Base-by-base conservation (phyloP, 371 early-diverging fungal species). In the Apophysomyces sp. region DNA sequence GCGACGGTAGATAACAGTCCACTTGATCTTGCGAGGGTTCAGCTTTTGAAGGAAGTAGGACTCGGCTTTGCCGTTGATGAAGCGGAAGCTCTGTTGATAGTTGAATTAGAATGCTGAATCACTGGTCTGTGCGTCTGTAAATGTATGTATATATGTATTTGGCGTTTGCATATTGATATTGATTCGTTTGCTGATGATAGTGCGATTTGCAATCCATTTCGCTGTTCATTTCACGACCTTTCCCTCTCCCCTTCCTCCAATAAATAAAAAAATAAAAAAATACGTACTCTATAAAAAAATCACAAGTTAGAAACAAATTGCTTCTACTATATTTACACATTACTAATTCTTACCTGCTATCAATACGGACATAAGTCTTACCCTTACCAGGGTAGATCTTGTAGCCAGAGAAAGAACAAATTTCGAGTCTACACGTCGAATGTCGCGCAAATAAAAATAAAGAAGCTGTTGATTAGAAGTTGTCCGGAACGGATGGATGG, bases 381-480 rank as follows among this genome's bases (percentile, higher is more conserved):
- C 98, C 98, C 85, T 94, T 94, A 74, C 94, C 93, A 63, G 98
- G 98, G 89, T 98, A 96, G 91, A 98, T 97, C 90, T 96, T 97
- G 88, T 91, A 91, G 69, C 97, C 96, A 65, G 96, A 95, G 85
- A 97, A 97, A 73, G 92, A 88, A 89, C 97, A 97, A 76, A 89
- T 83, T 83, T 94, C 93, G 71, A 91, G 85, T 86, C 92, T 93
- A 58, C 41, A 21, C 16, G 18, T 15, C 30, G 2, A 49, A 44
- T 44, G 49, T 7, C 49, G 24, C n/a, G 49, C 21, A 44, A 44
- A 44, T 9, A 6, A 21, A 7, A 44, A 44, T 18, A 0, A 18
- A 21, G 16, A 21, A 18, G 18, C 15, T 21, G 21, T 44, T 21
- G 49, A 44, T 44, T 44, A 44, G 49, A 21, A 9, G 4, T 21